Conservation (phyloP, 129 eudicot genomes). For the Daucus carota region DNA sequence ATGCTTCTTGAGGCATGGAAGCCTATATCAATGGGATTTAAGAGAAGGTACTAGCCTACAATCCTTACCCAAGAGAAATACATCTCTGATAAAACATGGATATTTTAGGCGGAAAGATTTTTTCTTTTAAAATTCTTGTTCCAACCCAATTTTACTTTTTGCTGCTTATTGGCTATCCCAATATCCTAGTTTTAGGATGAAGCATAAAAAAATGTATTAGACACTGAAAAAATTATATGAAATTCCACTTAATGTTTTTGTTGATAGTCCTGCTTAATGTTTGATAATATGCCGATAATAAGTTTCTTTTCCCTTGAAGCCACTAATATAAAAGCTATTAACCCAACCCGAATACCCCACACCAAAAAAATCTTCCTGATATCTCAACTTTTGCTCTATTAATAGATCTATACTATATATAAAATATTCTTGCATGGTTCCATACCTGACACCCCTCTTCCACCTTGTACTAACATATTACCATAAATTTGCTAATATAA, state of each 20-base stretch:
- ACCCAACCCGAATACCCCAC: background rate
- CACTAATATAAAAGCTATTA: background rate
- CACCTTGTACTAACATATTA: background rate
- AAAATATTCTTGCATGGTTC: too few species aligned
- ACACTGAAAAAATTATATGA: background rate
- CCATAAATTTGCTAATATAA: background rate
- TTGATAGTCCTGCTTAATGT: background rate
- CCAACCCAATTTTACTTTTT: background rate
- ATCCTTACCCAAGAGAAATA: background rate
- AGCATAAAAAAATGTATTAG: background rate
- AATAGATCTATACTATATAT: too few species aligned
- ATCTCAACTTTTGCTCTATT: too few species aligned
- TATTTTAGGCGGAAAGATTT: background rate
- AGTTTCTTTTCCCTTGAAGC: background rate
- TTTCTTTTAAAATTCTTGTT: background rate
- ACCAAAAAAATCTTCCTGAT: too few species aligned
- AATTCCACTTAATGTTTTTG: background rate
- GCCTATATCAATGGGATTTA: slow-evolving; percentile 92
- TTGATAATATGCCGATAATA: background rate
- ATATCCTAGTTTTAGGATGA: background rate
- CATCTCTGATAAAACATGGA: background rate
- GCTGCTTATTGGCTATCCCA: background rate
- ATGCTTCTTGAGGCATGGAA: slow-evolving; percentile 83
- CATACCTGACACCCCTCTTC: too few species aligned
- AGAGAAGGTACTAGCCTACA: slow-evolving; percentile 50